Percentiles rank a stretch among this genome's conserved stretches.
phyloP scores from a whole-genome alignment of 768 basidiomycete genomes.

The Phanerodontia chrysosporium region DNA sequence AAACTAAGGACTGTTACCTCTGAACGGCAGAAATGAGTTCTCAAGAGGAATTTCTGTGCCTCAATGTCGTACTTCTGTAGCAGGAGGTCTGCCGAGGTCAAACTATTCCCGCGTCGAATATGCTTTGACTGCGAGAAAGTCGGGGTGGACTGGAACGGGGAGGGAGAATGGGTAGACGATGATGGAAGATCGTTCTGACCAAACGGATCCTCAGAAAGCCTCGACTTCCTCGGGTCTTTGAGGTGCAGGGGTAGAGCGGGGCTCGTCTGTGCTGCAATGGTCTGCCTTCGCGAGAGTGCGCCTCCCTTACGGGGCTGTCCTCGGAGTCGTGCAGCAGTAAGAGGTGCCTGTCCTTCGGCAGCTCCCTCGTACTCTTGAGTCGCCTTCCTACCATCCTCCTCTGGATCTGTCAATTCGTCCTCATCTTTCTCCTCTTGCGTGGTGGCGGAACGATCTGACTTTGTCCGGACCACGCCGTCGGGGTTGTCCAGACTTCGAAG shows the following conservation, averaged over 20 bases:
- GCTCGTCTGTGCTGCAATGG: slow-evolving; percentile 67
- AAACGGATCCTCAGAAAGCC: slow-evolving; percentile 69
- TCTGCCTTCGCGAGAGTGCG: slow-evolving; percentile 32
- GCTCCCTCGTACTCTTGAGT: background rate
- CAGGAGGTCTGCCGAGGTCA: slow-evolving; percentile 48
- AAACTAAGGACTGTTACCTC: slow-evolving; percentile 45
- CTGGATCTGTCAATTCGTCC: slow-evolving; percentile 32
- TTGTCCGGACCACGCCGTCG: slow-evolving; percentile 38
- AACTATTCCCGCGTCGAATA: slow-evolving; percentile 40
- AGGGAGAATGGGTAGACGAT: slow-evolving; percentile 23
- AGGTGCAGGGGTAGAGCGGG: slow-evolving; percentile 68
- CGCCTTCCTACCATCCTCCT: slow-evolving; percentile 15
- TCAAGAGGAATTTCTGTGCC: slow-evolving; percentile 68
- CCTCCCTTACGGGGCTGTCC: slow-evolving; percentile 4
- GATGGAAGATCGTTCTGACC: slow-evolving; percentile 56
- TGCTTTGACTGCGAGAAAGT: slow-evolving; percentile 50
- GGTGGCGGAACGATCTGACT: slow-evolving; percentile 19
- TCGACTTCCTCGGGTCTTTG: slow-evolving; percentile 45
- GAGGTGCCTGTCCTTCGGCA: background rate
- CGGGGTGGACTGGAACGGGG: slow-evolving; percentile 70
- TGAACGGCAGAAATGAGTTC: slow-evolving; percentile 84
- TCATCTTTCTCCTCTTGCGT: slow-evolving; percentile 39
- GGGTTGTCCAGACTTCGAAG: slow-evolving; percentile 45
- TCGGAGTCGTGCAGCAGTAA: slow-evolving; percentile 4
- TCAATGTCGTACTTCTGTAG: slow-evolving; percentile 64